Evolutionary conservation across 306 rosid species (phyloP).

Genomic region (Acacia crassicarpa): DNA sequence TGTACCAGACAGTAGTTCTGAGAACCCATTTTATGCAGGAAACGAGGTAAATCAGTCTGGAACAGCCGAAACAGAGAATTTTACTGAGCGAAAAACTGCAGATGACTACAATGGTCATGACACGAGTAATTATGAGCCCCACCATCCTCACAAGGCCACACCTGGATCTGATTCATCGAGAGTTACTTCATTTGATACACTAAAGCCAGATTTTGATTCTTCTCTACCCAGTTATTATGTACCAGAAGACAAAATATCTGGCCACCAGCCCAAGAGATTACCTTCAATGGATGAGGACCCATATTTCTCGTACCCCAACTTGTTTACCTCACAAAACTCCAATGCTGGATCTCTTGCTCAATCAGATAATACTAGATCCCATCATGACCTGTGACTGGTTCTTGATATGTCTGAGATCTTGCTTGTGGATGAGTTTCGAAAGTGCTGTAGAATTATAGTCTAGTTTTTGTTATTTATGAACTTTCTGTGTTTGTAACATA

Average conservation of each 20-base stretch:
- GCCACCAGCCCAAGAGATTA: constrained; percentile 72
- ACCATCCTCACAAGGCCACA: constrained; percentile 36
- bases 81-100: constrained; percentile 26
- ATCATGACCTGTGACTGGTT: constrained; percentile 42
- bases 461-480: constrained; percentile 12
- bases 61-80: constrained; percentile 36
- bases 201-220: constrained; percentile 49
- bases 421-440: constrained; percentile 29
- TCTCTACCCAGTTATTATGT: constrained; percentile 39
- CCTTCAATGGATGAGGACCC: constrained; percentile 85
- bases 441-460: constrained; percentile 14
- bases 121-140: constrained; percentile 32
- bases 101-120: constrained; percentile 28
- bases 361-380: constrained; percentile 48
- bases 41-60: constrained; percentile 33
- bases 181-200: constrained; percentile 42
- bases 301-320: constrained; percentile 80
- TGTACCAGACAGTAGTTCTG: constrained; percentile 43
- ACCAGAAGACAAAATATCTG: constrained; percentile 30
- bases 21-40: constrained; percentile 61
- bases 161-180: constrained; percentile 42
- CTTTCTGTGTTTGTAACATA: neutral
- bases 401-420: constrained; percentile 25
- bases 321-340: constrained; percentile 67
- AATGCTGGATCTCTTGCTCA: constrained; percentile 52